Base-by-base conservation (phyloP, 169 alveolate genomes). In the Eimeria sp. region DNA sequence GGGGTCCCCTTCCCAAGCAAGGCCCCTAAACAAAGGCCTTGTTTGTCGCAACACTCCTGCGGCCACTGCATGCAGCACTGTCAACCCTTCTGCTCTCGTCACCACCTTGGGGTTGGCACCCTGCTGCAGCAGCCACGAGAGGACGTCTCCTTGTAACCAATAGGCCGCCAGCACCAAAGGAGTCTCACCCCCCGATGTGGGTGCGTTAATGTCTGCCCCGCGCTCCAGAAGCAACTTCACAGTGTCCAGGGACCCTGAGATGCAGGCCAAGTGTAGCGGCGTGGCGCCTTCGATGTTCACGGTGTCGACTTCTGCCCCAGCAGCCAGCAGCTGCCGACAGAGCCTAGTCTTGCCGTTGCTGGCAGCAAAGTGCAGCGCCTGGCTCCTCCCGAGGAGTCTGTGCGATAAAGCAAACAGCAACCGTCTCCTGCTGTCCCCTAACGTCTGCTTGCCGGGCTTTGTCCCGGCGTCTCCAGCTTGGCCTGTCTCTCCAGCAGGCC, bases 191-290 rank as follows among this genome's bases (percentile, higher is more conserved):
- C 98, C 96, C 27, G 89, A 91, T 22, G 98, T 97, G 51, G 97
- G 65, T 18, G 94, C 82, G 86, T 97, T 94, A 22, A 98, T 78
- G 51, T 93, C 96, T 20, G 98, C 97, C 11, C 97, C 97, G 67
- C 76, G 95, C 49, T 97, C 94, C 34, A 98, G 73, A 84, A 98
- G 90, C 63, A 95, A 96, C 45, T 97, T 89, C 16, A 98, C 99
- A 9, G 98, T 98, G 73, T 97, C 98, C 27, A 72, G 47, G 54
- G 98, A 98, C 34, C 99, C 99, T 49, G 96, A 97, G 20, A 97
- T 70, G 25, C 98, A 95, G 22, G 99, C 99, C 93, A 98, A 83
- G 88, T 98, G 99, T 34, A 98, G 95, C 51, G 99, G 98, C 34
- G 98, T 98, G n/a, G 99, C 99, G 13, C 98, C 98, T 92, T 98